Evolutionary conservation across 1,284 basidiomycete genomes (phyloP).

Genomic region (Papiliotrema terrestris): DNA sequence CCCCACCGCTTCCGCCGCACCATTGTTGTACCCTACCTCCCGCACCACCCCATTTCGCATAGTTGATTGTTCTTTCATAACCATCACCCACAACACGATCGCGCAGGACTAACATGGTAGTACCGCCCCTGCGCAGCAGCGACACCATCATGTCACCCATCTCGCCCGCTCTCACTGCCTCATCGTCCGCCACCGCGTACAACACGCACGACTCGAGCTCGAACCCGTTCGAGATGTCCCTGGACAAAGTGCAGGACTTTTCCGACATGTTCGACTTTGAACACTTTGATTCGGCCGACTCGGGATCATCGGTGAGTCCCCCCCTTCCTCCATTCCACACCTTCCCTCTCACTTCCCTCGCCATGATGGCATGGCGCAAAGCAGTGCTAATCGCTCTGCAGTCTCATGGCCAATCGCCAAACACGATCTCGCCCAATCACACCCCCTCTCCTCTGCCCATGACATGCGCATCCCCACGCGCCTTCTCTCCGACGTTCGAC

Average conservation of each 20-base stretch:
- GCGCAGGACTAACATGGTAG: too few species aligned
- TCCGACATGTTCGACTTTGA: slow-evolving; percentile 44
- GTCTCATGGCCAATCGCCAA: slow-evolving; percentile 35
- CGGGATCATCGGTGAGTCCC: slow-evolving; percentile 28
- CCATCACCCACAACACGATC: too few species aligned
- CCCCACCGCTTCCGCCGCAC: too few species aligned
- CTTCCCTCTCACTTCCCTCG: not conserved
- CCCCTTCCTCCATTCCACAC: not conserved
- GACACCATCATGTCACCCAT: slow-evolving; percentile 9
- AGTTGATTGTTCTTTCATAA: too few species aligned
- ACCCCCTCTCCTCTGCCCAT: slow-evolving; percentile 39
- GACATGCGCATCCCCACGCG: slow-evolving; percentile 8
- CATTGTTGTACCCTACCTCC: too few species aligned
- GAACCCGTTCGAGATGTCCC: slow-evolving; percentile 8
- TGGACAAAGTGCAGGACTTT: slow-evolving; percentile 34
- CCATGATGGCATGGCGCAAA: not conserved
- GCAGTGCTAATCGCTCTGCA: slow-evolving; percentile 3
- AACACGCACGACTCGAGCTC: slow-evolving; percentile 1
- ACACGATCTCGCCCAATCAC: slow-evolving; percentile 39
- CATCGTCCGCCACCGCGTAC: slow-evolving; percentile 14
- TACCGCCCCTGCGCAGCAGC: not conserved
- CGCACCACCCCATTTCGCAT: too few species aligned
- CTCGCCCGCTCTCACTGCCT: slow-evolving; percentile 26
- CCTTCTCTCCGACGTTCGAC: slow-evolving; percentile 17
- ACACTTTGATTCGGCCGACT: slow-evolving; percentile 25